Percentiles rank a stretch among this genome's conserved stretches.
Conservation (phyloP, 2,329 filamentous ascomycete genomes). For the Scolecobasidium constrictum region DNA sequence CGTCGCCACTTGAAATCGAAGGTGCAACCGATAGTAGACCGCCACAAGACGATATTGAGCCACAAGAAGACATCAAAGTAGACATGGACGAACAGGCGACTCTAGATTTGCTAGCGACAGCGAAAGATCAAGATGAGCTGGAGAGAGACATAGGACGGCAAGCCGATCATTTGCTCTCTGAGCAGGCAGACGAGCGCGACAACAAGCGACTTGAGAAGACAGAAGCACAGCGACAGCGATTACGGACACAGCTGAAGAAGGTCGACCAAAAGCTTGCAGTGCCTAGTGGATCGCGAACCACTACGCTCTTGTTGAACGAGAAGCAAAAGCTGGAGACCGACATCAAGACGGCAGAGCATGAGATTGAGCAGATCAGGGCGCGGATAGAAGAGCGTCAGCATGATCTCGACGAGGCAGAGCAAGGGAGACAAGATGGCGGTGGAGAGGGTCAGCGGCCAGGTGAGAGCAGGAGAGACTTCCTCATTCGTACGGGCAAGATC, state of each 20-base stretch:
- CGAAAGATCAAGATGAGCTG: constrained; percentile 80
- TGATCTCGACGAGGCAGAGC: neutral
- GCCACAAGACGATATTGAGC: too few relatives aligned
- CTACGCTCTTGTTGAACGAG: constrained; percentile 51
- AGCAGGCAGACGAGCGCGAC: constrained; percentile 54
- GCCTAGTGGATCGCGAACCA: constrained; percentile 42
- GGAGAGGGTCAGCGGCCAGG: constrained; percentile 52
- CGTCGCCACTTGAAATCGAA: too few relatives aligned
- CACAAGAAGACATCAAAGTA: constrained; percentile 1
- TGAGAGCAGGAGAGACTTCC: constrained; percentile 76
- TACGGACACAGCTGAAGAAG: constrained; percentile 10
- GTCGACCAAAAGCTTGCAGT: constrained; percentile 43
- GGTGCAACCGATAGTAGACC: too few relatives aligned
- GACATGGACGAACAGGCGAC: constrained; percentile 8
- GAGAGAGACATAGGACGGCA: constrained; percentile 72
- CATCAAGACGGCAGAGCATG: constrained; percentile 53
- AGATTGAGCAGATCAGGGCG: constrained; percentile 68
- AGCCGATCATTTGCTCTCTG: constrained; percentile 48
- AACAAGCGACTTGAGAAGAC: constrained; percentile 51
- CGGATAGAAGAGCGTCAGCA: constrained; percentile 63
- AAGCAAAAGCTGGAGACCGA: constrained; percentile 56
- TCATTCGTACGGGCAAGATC: constrained; percentile 94
- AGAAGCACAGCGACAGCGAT: constrained; percentile 31
- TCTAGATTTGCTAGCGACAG: constrained; percentile 21
- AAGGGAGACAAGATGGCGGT: constrained; percentile 17